Evolutionary conservation across 2,329 filamentous ascomycete genomes (phyloP).

Genomic region (Curvularia verruculosa): DNA sequence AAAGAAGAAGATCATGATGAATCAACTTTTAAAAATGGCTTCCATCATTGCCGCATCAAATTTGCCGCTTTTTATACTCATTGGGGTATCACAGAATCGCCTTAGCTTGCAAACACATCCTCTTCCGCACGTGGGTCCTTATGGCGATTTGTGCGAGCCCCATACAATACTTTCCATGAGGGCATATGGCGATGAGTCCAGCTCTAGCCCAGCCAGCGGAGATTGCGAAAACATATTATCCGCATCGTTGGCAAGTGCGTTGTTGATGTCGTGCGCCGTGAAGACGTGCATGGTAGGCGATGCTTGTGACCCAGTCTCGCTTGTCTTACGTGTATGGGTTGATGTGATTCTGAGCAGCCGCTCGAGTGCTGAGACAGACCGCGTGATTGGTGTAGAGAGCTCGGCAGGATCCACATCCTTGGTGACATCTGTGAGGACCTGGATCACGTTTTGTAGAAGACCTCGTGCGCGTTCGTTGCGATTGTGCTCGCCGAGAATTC

Average conservation of each 20-base stretch:
- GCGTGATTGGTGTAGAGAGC: constrained; percentile 55
- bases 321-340: constrained; percentile 29
- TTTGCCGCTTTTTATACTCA: background rate
- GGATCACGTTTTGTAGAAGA: constrained; percentile 55
- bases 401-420: constrained; percentile 55
- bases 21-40: too few relatives aligned
- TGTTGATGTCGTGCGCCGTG: constrained; percentile 47
- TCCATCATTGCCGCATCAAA: background rate
- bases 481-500: constrained; percentile 53
- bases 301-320: constrained; percentile 40
- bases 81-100: constrained; percentile 13
- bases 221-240: constrained; percentile 39
- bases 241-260: constrained; percentile 41
- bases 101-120: constrained; percentile 1
- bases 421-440: constrained; percentile 55
- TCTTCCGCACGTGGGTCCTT: background rate
- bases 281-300: constrained; percentile 42
- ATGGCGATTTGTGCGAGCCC: constrained; percentile 42
- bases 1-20: too few relatives aligned
- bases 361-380: constrained; percentile 54
- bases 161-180: constrained; percentile 57
- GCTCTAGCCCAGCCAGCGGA: constrained; percentile 46
- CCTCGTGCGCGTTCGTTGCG: constrained; percentile 54
- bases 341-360: constrained; percentile 48
- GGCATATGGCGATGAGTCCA: constrained; percentile 55